A percentile compares a stretch with the other conserved stretches of the same genome.
Conservation (phyloP, 2,329 filamentous ascomycete genomes). For the Pseudocercospora fuligena region DNA sequence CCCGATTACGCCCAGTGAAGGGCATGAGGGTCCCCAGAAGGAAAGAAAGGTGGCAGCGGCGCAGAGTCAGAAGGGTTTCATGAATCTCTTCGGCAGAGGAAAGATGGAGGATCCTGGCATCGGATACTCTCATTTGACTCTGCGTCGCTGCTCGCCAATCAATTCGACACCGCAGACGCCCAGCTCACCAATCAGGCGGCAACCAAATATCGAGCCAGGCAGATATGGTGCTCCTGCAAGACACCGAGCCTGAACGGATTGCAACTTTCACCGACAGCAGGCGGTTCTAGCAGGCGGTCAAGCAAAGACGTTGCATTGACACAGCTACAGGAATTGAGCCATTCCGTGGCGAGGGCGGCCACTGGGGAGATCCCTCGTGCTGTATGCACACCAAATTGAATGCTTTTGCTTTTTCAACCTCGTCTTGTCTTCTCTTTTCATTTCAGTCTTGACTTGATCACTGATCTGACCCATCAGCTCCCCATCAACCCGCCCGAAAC, state of each 20-base stretch:
- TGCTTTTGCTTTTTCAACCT: too few species aligned
- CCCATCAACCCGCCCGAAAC: too few species aligned
- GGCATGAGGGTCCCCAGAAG: neutral
- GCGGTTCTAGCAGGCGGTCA: constrained; percentile 38
- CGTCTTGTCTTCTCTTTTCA: too few species aligned
- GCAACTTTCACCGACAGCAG: constrained; percentile 31
- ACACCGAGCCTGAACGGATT: constrained; percentile 27
- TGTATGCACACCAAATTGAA: neutral
- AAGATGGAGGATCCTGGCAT: neutral
- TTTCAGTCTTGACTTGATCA: too few species aligned
- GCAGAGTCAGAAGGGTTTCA: neutral
- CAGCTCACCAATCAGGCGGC: constrained; percentile 22
- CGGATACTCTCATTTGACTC: neutral
- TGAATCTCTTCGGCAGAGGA: neutral
- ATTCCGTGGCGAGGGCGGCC: constrained; percentile 17
- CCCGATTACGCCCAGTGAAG: neutral
- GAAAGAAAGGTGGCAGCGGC: neutral
- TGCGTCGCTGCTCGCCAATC: neutral
- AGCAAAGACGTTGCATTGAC: constrained; percentile 45
- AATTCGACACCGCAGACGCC: constrained; percentile 28
- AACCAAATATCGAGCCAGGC: constrained; percentile 21
- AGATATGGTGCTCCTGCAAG: constrained; percentile 19
- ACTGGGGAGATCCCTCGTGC: neutral
- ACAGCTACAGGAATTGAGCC: constrained; percentile 39
- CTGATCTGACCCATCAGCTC: too few species aligned